Conservation (phyloP, 371 early-diverging fungal genomes). For the Syncephalastrum contaminatum region DNA sequence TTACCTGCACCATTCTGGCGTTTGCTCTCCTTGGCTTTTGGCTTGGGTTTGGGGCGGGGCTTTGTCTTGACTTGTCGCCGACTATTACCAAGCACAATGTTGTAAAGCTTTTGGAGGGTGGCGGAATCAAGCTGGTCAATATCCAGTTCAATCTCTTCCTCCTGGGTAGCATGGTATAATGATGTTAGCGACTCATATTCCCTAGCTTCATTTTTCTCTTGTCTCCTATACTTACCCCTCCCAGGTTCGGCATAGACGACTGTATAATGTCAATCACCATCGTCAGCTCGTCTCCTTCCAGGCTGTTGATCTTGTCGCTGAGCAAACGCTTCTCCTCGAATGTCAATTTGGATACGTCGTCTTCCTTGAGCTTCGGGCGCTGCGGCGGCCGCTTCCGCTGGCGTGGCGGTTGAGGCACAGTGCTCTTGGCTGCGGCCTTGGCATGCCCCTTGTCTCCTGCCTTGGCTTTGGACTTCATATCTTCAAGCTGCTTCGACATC, state of each 20-base stretch:
- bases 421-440: slow-evolving; percentile 5
- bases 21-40: slow-evolving; percentile 17
- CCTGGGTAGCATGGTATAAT: background rate
- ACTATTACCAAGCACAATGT: slow-evolving; percentile 67
- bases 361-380: too few species aligned
- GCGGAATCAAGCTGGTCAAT: slow-evolving; percentile 82
- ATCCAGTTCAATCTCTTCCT: slow-evolving; percentile 88
- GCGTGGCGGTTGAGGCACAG: too few species aligned
- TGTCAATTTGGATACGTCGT: slow-evolving; percentile 57
- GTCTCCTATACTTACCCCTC: slow-evolving; percentile 41
- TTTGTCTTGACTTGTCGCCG: too few species aligned
- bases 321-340: slow-evolving; percentile 88
- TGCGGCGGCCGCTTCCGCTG: too few species aligned
- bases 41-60: slow-evolving; percentile 10
- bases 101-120: slow-evolving; percentile 80
- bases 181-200: background rate
- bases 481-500: slow-evolving; percentile 19
- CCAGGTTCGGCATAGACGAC: slow-evolving; percentile 74
- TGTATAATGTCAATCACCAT: slow-evolving; percentile 85
- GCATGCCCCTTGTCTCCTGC: slow-evolving; percentile 52
- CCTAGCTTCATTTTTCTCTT: background rate
- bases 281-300: slow-evolving; percentile 70
- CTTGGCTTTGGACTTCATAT: slow-evolving; percentile 45
- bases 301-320: slow-evolving; percentile 76
- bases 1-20: background rate